Evolutionary conservation across 352 stramenopile genomes (phyloP).

Genomic region (Pythium brachiatum): DNA sequence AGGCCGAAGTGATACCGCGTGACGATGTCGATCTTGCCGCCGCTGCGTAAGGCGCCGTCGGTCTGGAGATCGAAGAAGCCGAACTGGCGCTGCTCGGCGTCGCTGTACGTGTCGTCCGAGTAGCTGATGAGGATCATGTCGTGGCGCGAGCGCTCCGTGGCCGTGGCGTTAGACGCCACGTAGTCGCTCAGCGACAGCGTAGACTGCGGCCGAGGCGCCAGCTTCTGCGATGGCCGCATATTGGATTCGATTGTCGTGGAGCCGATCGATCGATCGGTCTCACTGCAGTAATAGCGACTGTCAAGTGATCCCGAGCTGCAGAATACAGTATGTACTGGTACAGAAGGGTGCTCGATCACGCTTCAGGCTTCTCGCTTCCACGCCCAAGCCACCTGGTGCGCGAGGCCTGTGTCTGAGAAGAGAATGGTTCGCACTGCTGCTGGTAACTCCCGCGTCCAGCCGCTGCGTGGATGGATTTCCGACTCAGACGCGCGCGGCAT

Average conservation of each 20-base stretch:
- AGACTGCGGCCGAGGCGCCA: conserved; percentile 8
- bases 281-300: no score
- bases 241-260: not conserved
- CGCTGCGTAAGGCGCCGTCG: conserved; percentile 59
- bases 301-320: no score
- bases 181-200: conserved; percentile 23
- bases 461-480: not conserved
- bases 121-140: conserved; percentile 31
- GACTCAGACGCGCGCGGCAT: not conserved
- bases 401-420: no score
- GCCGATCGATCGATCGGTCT: no score
- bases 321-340: no score
- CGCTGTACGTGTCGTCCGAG: conserved; percentile 32
- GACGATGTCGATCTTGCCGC: conserved; percentile 48
- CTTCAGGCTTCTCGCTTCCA: no score
- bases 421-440: no score
- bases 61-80: conserved; percentile 60
- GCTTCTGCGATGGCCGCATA: not conserved
- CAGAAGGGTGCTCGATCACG: no score
- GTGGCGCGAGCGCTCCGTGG: conserved; percentile 19
- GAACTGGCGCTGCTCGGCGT: conserved; percentile 40
- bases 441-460: no score
- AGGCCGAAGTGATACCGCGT: conserved; percentile 48
- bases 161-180: conserved; percentile 9
- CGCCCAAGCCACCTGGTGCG: no score